Base-by-base conservation (phyloP, 257 asterid genomes). In the Nicotiana tomentosiformis region DNA sequence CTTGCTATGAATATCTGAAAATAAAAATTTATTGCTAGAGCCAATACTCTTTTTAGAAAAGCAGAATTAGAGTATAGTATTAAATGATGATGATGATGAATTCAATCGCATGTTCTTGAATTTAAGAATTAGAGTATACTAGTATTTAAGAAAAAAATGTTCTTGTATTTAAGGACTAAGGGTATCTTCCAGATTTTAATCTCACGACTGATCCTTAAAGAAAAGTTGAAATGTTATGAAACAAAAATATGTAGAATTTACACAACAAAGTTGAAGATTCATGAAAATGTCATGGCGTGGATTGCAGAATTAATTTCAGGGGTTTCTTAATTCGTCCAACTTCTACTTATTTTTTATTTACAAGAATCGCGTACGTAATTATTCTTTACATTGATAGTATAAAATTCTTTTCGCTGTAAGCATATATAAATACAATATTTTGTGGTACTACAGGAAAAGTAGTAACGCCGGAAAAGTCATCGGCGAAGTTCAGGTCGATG, bases 391-490 rank as follows among this genome's bases (percentile, higher is more conserved):
- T 4, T 68, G 7, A 5, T 17, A 67, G 16, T 39, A 5, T 43
- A 43, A 10, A 10, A 20, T 12, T 70, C 0, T 72, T 14, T 0
- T 20, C 0, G 15, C 0, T 72, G 23, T 6, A 8, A 7, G 20
- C 49, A 2, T 14, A 74, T 46, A 49, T 74, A 51, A 74, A 0
- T 49, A 74, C 8, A n/a, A 4, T 20, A 39, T 33, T 46, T 9
- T 30, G 23, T 9, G 26, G 58, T 61, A 77, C 30, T 32, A 62
- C 81, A 93, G 97, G 96, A 84, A 86, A 86, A 57, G 57, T 87
- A 58, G 93, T 88, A 84, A 83, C 77, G 80, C 97, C 97, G 65
- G 91, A 92, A 29, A 85, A 64, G 30, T 43, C 87, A 81, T 90
- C 95, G 56, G 85, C 86, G 46, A 62, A 14, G 0, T 92, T 87